These are phyloP conservation scores for Penicillium dipodomyicola DNA, from an alignment of 495 filamentous ascomycete genomes.

Conservation along the genomic window DNA sequence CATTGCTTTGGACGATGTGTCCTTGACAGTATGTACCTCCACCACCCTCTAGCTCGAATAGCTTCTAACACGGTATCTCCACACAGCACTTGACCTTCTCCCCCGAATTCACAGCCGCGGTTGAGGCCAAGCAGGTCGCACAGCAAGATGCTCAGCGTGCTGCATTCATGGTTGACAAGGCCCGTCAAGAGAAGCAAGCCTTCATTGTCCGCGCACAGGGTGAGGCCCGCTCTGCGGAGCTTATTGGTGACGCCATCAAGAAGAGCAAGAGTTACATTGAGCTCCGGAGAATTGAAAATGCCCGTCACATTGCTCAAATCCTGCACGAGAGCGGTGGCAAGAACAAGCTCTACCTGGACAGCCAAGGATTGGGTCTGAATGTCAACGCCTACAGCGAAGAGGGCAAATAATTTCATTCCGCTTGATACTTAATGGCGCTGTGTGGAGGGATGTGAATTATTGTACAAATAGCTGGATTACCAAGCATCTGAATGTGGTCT, in stretches of 20 bases:
- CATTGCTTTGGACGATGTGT: constrained; percentile 96
- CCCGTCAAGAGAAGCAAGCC: constrained; percentile 98
- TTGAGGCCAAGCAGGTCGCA: constrained; percentile 98
- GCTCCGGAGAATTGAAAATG: constrained; percentile 95
- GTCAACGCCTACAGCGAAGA: constrained; percentile 57
- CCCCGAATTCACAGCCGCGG: constrained; percentile 96
- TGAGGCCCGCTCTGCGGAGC: constrained; percentile 96
- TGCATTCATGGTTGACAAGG: constrained; percentile 97
- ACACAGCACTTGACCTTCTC: constrained; percentile 94
- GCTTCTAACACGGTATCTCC: constrained; percentile 19
- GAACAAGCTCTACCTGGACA: constrained; percentile 93
- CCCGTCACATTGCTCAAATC: constrained; percentile 76
- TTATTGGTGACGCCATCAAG: constrained; percentile 99
- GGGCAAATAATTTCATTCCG: constrained; percentile 30
- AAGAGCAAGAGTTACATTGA: constrained; percentile 97
- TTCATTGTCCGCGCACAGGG: constrained; percentile 98
- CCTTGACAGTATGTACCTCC: constrained; percentile 72
- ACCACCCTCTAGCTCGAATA: background rate
- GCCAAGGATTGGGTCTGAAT: constrained; percentile 86
- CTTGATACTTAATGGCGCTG: constrained; percentile 29
- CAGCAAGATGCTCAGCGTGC: constrained; percentile 98
- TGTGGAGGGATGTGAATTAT: constrained; percentile 27
- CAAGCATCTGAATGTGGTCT: constrained; percentile 39
- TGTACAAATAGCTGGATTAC: constrained; percentile 48
- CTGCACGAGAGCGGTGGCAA: constrained; percentile 79